Conservation (phyloP, 805 yeast genomes). For the Schwanniomyces polymorphus region DNA sequence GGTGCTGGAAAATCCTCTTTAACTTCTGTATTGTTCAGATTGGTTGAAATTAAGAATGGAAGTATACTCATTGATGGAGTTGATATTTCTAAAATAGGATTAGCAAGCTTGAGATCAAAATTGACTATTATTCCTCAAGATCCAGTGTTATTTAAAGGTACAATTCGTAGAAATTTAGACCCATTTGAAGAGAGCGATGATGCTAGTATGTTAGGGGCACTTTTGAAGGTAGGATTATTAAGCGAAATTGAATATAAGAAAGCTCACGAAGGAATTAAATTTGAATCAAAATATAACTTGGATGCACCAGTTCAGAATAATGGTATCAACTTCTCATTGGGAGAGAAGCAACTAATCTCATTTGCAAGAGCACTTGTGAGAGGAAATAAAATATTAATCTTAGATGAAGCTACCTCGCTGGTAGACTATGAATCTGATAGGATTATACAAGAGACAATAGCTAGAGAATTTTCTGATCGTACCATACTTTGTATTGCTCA, state of each 20-base stretch:
- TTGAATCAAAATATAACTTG: slow-evolving; percentile 32
- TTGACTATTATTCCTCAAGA: slow-evolving; percentile 67
- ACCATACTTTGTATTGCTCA: slow-evolving; percentile 42
- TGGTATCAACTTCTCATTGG: slow-evolving; percentile 37
- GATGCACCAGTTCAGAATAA: slow-evolving; percentile 37
- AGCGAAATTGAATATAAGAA: slow-evolving; percentile 25
- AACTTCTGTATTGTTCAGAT: slow-evolving; percentile 59
- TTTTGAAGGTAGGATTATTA: slow-evolving; percentile 49
- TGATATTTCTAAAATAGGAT: slow-evolving; percentile 49
- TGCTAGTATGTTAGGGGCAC: slow-evolving; percentile 51
- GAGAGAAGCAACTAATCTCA: slow-evolving; percentile 38
- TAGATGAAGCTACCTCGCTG: slow-evolving; percentile 42
- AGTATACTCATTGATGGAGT: slow-evolving; percentile 54
- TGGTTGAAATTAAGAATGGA: slow-evolving; percentile 50
- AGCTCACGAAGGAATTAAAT: slow-evolving; percentile 4
- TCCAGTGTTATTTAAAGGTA: slow-evolving; percentile 60
- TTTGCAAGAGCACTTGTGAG: slow-evolving; percentile 40
- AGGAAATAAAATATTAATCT: slow-evolving; percentile 33
- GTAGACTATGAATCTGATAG: slow-evolving; percentile 41
- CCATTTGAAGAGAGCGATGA: slow-evolving; percentile 54
- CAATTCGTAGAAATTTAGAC: slow-evolving; percentile 56
- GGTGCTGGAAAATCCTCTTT: slow-evolving; percentile 78
- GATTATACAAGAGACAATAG: slow-evolving; percentile 34
- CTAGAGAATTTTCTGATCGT: slow-evolving; percentile 30
- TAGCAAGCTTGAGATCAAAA: slow-evolving; percentile 50